Conservation (phyloP, 2,329 filamentous ascomycete genomes). For the Stemphylium beticola region DNA sequence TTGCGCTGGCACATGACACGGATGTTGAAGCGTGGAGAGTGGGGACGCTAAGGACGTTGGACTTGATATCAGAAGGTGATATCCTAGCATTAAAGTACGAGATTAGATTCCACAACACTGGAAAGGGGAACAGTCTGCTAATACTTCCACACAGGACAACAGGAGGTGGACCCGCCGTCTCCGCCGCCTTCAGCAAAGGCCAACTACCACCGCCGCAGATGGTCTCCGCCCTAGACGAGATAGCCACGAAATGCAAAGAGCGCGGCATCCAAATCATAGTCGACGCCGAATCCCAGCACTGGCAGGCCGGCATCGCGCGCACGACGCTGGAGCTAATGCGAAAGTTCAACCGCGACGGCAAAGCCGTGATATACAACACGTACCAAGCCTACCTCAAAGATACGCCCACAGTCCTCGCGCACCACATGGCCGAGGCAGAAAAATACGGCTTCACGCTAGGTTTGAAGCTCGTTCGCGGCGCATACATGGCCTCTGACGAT, state of each 20-base stretch:
- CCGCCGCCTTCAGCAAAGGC: slow-evolving; percentile 46
- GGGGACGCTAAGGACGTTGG: slow-evolving; percentile 38
- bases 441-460: slow-evolving; percentile 60
- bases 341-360: slow-evolving; percentile 57
- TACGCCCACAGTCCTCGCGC: slow-evolving; percentile 50
- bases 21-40: slow-evolving; percentile 47
- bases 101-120: not conserved
- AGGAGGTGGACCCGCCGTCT: slow-evolving; percentile 52
- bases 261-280: slow-evolving; percentile 53
- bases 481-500: slow-evolving; percentile 61
- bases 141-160: slow-evolving; percentile 49
- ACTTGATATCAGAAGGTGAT: slow-evolving; percentile 38
- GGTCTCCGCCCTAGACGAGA: slow-evolving; percentile 51
- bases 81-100: slow-evolving; percentile 43
- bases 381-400: slow-evolving; percentile 65
- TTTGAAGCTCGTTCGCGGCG: slow-evolving; percentile 64
- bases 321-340: slow-evolving; percentile 63
- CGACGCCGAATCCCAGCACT: slow-evolving; percentile 56
- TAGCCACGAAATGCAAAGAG: slow-evolving; percentile 50
- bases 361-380: slow-evolving; percentile 71
- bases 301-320: slow-evolving; percentile 53
- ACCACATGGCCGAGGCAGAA: slow-evolving; percentile 55
- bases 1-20: slow-evolving; percentile 18
- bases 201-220: slow-evolving; percentile 51
- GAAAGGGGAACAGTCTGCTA: slow-evolving; percentile 4